Evolutionary conservation across 1,284 basidiomycete species (phyloP).

Genomic region (Cystobasidiaceae sp.): DNA sequence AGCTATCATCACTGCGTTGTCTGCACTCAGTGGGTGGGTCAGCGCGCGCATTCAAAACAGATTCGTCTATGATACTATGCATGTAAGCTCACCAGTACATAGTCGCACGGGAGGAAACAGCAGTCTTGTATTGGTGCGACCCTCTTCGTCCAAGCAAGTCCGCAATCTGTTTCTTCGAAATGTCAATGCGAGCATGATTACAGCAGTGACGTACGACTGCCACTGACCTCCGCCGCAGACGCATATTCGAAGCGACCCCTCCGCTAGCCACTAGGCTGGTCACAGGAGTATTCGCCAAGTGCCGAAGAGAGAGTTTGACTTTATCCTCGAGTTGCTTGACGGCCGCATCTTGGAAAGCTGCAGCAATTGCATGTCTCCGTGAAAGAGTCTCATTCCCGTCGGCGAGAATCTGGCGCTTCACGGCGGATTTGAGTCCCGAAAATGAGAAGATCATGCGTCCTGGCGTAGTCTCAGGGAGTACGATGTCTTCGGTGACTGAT

Average conservation of each 20-base stretch:
- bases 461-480: conserved; percentile 51
- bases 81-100: conserved; percentile 63
- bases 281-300: conserved; percentile 45
- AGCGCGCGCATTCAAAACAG: neutral
- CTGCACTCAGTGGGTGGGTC: conserved; percentile 51
- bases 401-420: conserved; percentile 26
- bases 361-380: conserved; percentile 52
- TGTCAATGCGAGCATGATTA: neutral
- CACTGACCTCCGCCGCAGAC: conserved; percentile 60
- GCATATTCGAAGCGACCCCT: conserved; percentile 79
- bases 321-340: conserved; percentile 71
- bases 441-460: conserved; percentile 67
- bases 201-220: neutral
- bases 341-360: conserved; percentile 66
- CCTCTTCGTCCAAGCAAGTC: conserved; percentile 47
- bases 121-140: conserved; percentile 50
- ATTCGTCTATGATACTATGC: neutral
- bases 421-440: conserved; percentile 53
- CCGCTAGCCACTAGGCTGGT: conserved; percentile 68
- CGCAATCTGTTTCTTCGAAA: no score
- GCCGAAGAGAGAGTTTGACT: conserved; percentile 58
- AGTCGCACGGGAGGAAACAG: conserved; percentile 62
- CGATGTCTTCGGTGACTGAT: conserved; percentile 46
- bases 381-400: conserved; percentile 3
- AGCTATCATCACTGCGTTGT: conserved; percentile 92